Base-by-base conservation (phyloP, 2,329 filamentous ascomycete genomes). In the Teratosphaeria epicoccoides region DNA sequence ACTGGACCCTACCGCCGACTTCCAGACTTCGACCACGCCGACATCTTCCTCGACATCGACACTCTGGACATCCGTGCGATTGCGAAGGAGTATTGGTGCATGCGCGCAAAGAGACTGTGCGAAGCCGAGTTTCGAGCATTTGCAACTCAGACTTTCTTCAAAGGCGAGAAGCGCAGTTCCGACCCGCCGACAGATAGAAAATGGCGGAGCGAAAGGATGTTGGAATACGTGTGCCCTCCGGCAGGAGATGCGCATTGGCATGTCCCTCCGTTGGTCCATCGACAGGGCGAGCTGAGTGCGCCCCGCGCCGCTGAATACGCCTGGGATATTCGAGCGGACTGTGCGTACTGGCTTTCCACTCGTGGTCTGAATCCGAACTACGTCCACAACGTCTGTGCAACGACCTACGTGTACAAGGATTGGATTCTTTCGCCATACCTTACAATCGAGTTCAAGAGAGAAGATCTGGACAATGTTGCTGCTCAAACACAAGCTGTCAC, bases 371-470 rank as follows among this genome's bases (percentile, higher is more conserved):
- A 49, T 14, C 26, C 33, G 24, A 29, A 49, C 10, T 49, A 49
- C 23, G 47, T 24, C 11, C 17, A 49, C 20, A 24, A 20, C 17
- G 37, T 49, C 22, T 22, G n/a, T 17, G 47, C 26, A 14, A 22
- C 17, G 14, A 37, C 26, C 20, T 49, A 33, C 47, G 47, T 49
- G 25, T 49, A 49, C 37, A 28, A 22, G 3, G 28, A 33, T 17
- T 49, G 47, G 47, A 43, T 49, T 14, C 24, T 24, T 4, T 24
- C 22, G 10, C 47, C 47, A 12, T 49, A 49, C 24, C 23, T 49
- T 22, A 49, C 47, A 2, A 43, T 49, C 28, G 47, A 49, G 14
- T 49, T 49, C 47, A 49, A 49, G 29, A 40, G 24, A 33, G 24
- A 49, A n/a, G 29, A 43, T 23, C 23, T 22, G 20, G 22, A 43